Evolutionary conservation across 1,284 basidiomycete genomes (phyloP).

Genomic region (Omphalotus olearius): DNA sequence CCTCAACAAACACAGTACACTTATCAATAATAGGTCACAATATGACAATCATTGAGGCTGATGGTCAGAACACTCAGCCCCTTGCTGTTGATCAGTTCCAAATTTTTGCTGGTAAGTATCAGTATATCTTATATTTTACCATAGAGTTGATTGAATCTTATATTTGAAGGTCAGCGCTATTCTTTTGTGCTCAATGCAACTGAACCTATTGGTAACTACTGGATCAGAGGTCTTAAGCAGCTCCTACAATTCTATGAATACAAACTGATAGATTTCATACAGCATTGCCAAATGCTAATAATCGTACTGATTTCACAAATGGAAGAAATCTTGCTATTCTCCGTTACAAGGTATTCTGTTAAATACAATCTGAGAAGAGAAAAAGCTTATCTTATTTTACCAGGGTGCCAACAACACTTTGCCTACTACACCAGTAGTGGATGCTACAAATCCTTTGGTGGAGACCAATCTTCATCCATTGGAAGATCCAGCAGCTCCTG

Average conservation of each 20-base stretch:
- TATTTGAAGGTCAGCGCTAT: slow-evolving; percentile 32
- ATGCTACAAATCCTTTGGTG: slow-evolving; percentile 14
- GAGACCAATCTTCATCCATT: slow-evolving; percentile 32
- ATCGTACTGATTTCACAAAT: slow-evolving; percentile 19
- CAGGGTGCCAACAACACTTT: background rate
- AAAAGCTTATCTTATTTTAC: slow-evolving; percentile 16
- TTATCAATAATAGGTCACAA: slow-evolving; percentile 27
- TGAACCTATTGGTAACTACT: slow-evolving; percentile 33
- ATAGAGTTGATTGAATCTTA: background rate
- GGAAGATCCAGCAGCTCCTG: slow-evolving; percentile 31
- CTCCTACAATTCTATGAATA: slow-evolving; percentile 3
- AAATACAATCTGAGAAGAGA: too few species aligned
- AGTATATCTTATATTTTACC: background rate
- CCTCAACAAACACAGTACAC: too few species aligned
- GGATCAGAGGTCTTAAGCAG: slow-evolving; percentile 25
- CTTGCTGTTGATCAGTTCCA: slow-evolving; percentile 21
- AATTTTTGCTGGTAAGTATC: slow-evolving; percentile 29
- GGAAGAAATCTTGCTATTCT: slow-evolving; percentile 38
- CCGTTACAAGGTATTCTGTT: slow-evolving; percentile 28
- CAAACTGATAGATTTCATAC: background rate
- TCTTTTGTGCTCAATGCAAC: slow-evolving; percentile 28
- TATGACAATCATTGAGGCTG: slow-evolving; percentile 18
- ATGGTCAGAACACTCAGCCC: slow-evolving; percentile 14
- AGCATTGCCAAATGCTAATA: slow-evolving; percentile 20
- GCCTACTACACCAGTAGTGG: slow-evolving; percentile 15